phyloP scores from a whole-genome alignment of 1,284 basidiomycete species.

The Puccinia coronata region DNA sequence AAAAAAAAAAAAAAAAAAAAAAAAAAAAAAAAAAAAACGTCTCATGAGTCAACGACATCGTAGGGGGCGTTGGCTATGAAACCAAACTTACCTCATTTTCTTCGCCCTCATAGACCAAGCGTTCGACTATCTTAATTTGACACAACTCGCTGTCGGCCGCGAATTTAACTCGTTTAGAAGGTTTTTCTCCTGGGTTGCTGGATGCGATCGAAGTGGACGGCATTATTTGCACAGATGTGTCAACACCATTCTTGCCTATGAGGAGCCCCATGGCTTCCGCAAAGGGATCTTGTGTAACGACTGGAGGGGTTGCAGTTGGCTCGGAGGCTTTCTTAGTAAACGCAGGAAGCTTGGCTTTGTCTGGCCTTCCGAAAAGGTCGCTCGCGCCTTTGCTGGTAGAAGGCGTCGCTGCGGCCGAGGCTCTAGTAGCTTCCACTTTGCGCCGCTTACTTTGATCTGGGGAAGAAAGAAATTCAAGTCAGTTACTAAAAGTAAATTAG shows the following conservation, averaged over 20 bases:
- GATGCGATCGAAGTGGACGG: background rate
- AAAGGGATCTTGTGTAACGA: constrained; percentile 37
- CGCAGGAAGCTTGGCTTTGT: constrained; percentile 40
- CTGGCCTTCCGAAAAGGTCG: constrained; percentile 40
- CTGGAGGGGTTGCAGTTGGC: background rate
- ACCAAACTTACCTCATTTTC: constrained; percentile 40
- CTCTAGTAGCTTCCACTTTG: constrained; percentile 33
- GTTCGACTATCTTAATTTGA: constrained; percentile 49
- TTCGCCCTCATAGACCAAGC: constrained; percentile 48
- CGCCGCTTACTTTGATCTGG: constrained; percentile 35
- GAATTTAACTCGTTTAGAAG: constrained; percentile 38
- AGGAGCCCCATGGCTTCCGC: constrained; percentile 44
- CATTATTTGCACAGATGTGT: background rate
- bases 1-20: too few species aligned
- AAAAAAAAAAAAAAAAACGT: too few species aligned
- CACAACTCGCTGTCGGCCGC: constrained; percentile 38
- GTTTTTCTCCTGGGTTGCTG: constrained; percentile 1
- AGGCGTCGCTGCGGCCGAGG: background rate
- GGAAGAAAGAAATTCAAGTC: background rate
- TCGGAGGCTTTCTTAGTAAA: constrained; percentile 42
- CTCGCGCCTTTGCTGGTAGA: constrained; percentile 25
- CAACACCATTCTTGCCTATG: background rate
- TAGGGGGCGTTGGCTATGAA: background rate
- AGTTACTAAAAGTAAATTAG: background rate
- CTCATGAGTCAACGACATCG: background rate